Conservation (phyloP, 768 basidiomycete genomes). For the Vararia minispora region DNA sequence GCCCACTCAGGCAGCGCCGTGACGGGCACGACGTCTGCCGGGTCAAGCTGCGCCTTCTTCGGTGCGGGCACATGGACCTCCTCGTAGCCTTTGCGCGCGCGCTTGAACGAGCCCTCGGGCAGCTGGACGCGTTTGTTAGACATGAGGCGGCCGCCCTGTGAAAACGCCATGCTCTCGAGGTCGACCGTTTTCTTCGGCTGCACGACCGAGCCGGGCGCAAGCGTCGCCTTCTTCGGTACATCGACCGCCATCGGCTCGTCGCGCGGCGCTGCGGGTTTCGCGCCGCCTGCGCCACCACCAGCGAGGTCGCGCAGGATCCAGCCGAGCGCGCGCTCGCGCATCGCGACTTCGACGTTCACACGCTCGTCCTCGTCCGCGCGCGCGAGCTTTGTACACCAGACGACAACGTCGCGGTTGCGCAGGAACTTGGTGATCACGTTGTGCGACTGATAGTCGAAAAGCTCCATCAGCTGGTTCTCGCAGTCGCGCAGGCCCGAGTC, state of each 20-base stretch:
- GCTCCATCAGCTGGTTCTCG: constrained; percentile 93
- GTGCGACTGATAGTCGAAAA: constrained; percentile 91
- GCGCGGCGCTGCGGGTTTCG: constrained; percentile 33
- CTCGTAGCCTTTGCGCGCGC: constrained; percentile 92
- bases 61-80: constrained; percentile 96
- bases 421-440: constrained; percentile 82
- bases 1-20: constrained; percentile 77
- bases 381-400: constrained; percentile 97
- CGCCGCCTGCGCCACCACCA: constrained; percentile 71
- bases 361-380: constrained; percentile 81
- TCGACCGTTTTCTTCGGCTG: constrained; percentile 83
- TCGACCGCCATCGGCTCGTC: constrained; percentile 76
- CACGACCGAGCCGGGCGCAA: constrained; percentile 77
- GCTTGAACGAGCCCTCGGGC: constrained; percentile 96
- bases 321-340: constrained; percentile 94
- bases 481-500: constrained; percentile 84
- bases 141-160: constrained; percentile 94
- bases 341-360: constrained; percentile 91
- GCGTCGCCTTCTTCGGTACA: constrained; percentile 76
- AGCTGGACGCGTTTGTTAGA: constrained; percentile 98
- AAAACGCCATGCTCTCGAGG: constrained; percentile 91
- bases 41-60: constrained; percentile 54
- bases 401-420: constrained; percentile 91
- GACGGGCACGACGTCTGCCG: constrained; percentile 64
- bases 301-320: constrained; percentile 89